Base-by-base conservation (phyloP, 1,284 basidiomycete genomes). In the Leccinum angustisporum region DNA sequence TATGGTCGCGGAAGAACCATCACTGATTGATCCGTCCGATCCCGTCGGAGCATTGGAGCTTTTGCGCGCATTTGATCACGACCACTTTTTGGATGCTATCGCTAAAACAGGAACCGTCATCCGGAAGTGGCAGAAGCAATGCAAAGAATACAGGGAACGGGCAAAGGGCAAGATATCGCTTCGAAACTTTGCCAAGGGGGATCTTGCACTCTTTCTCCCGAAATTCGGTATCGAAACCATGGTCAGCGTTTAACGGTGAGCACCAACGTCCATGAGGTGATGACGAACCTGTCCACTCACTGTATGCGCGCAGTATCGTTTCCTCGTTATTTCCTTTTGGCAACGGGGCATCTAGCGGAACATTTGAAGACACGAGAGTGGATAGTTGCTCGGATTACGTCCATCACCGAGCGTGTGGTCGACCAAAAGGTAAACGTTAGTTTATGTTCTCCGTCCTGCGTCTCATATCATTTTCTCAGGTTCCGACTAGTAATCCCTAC, bases 181-280 rank as follows among this genome's bases (percentile, higher is more conserved):
- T 76, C 83, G 93, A 67, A 94, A 95, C 77, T 98, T 98, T 69
- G 82, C 89, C 4, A 94, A 94, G 72, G 94, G 95, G 13, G 96
- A 98, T 78, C 80, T 99, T 57, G 95, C 95, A 0, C 81, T 99
- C 40, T 99, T 99, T 77, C 80, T 99, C 33, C 0, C 83, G 96
- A 56, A 97, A 97, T 75, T 93, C 94, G 18, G 85, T 93, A 1
- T 89, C 91, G 46, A 94, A 94, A 72, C 92, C 94, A 1, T 98
- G 95, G 95, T 95, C 95, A n/a, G 95, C 95, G 16, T 97, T 97
- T 78, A 97, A 97, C 76, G 91, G 91, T 91, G 70, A 63, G 85
- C 58, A 7, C 53, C 54, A 43, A 61, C 50, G 58, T 67, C 61
- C 27, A 9, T 25, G 6, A 18, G 27, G 27, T 27, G 27, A 27